Percentiles rank a stretch among this genome's conserved stretches.
Conservation (phyloP, 2,329 filamentous ascomycete genomes). For the Ceratocystis ficicola region DNA sequence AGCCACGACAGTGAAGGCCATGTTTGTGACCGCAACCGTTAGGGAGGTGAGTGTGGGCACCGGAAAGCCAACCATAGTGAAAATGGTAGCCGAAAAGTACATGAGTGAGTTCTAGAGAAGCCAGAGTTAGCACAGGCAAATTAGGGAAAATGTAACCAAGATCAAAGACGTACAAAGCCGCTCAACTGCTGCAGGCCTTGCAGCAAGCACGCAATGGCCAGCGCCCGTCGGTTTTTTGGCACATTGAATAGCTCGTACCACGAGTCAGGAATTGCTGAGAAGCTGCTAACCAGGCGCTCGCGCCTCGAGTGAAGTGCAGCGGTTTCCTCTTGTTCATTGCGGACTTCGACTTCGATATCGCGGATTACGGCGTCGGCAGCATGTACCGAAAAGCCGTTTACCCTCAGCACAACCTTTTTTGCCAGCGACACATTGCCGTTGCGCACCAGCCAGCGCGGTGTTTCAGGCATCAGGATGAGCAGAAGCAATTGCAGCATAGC, state of each 20-base stretch:
- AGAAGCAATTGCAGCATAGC: constrained; percentile 59
- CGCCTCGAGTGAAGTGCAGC: constrained; percentile 31
- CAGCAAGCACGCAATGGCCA: constrained; percentile 74
- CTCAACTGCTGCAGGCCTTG: constrained; percentile 83
- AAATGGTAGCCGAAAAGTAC: constrained; percentile 82
- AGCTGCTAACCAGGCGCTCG: constrained; percentile 30
- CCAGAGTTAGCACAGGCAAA: background rate
- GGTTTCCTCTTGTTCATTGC: constrained; percentile 47
- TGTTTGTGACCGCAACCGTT: constrained; percentile 71
- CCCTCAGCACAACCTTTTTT: constrained; percentile 51
- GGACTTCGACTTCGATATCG: constrained; percentile 61
- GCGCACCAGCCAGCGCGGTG: constrained; percentile 74
- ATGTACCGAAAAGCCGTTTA: constrained; percentile 32
- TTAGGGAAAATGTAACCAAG: background rate
- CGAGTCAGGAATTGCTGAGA: constrained; percentile 26
- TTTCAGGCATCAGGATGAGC: constrained; percentile 68
- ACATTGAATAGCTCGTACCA: constrained; percentile 45
- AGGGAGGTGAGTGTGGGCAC: constrained; percentile 70
- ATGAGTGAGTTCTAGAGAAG: constrained; percentile 62
- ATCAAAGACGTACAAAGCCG: constrained; percentile 50
- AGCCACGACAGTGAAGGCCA: constrained; percentile 63
- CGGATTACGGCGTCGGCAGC: constrained; percentile 50
- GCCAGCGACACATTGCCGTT: constrained; percentile 51
- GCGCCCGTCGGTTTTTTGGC: constrained; percentile 56
- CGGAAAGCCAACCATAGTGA: constrained; percentile 62